Conservation (phyloP, 225 moss, liverwort and hornwort species). For the Ulota crispa region DNA sequence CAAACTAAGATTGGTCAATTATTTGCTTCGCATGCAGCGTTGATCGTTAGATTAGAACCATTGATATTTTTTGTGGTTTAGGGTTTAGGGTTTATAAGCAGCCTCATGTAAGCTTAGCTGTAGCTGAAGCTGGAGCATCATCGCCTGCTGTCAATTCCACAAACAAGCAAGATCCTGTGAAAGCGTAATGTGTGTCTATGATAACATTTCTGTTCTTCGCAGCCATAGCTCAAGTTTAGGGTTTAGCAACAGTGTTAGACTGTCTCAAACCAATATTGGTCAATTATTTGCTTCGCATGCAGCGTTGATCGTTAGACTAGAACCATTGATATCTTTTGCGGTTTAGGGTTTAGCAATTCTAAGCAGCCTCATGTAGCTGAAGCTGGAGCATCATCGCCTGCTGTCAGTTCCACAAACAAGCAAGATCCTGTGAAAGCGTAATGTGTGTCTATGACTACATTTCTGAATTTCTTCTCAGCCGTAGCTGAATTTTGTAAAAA, state of each 20-base stretch:
- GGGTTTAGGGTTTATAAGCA: too few relatives aligned
- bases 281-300: not conserved
- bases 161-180: conserved; percentile 20
- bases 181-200: conserved; percentile 5
- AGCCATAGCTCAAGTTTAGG: not conserved
- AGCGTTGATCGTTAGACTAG: not conserved
- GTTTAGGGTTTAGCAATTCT: not conserved
- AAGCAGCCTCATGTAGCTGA: conserved; percentile 11
- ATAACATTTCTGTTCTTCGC: not conserved
- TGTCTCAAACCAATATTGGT: not conserved
- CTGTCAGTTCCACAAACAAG: not conserved
- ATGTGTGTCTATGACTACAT: not conserved
- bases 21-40: too few relatives aligned
- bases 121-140: too few relatives aligned
- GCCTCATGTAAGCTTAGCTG: too few relatives aligned
- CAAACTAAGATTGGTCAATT: too few relatives aligned
- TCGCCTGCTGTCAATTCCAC: not conserved
- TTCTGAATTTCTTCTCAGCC: too few relatives aligned
- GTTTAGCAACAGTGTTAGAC: not conserved
- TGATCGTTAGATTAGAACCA: too few relatives aligned
- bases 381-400: not conserved
- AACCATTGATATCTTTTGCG: not conserved
- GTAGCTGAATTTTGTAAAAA: not conserved
- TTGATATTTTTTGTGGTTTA: too few relatives aligned
- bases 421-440: conserved; percentile 26